These are phyloP conservation scores for Parietaria judaica DNA, from an alignment of 306 rosid species.

Conservation along the genomic window DNA sequence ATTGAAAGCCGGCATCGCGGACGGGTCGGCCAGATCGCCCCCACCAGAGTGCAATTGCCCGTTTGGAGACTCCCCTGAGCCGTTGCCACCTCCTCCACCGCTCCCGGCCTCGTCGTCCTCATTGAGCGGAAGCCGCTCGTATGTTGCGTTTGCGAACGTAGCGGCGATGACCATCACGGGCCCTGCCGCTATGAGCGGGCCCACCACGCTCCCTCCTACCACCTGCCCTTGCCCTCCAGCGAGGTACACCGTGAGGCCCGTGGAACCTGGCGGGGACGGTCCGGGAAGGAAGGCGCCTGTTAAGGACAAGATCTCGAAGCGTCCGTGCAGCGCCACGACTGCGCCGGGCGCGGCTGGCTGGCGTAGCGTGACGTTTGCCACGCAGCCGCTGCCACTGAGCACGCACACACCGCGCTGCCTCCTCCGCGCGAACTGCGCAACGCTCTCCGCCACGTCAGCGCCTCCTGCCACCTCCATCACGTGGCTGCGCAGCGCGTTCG, in stretches of 20 bases:
- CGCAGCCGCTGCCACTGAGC: conserved; percentile 83
- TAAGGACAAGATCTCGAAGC: conserved; percentile 79
- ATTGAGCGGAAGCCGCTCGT: conserved; percentile 84
- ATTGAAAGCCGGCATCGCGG: conserved; percentile 56
- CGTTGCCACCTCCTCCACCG: conserved; percentile 24
- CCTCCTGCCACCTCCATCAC: conserved; percentile 88
- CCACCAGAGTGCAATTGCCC: conserved; percentile 34
- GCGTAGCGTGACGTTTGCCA: conserved; percentile 74
- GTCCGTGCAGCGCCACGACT: conserved; percentile 77
- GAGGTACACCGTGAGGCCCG: conserved; percentile 74
- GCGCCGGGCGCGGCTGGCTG: conserved; percentile 82
- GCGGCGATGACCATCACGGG: conserved; percentile 93
- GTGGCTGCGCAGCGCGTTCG: conserved; percentile 82
- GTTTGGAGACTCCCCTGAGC: conserved; percentile 36
- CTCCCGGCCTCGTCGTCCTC: conserved; percentile 60
- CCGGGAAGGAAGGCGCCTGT: conserved; percentile 86
- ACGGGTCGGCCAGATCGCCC: conserved; percentile 54
- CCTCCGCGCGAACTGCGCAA: conserved; percentile 70
- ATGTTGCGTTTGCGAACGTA: conserved; percentile 87
- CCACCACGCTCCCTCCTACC: conserved; percentile 88
- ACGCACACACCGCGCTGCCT: conserved; percentile 96
- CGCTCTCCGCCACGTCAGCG: conserved; percentile 77
- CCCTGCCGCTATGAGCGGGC: conserved; percentile 78
- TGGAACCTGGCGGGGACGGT: conserved; percentile 80
- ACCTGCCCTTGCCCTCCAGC: conserved; percentile 89